Percentiles rank a stretch among this genome's conserved stretches.
phyloP scores from a whole-genome alignment of 306 rosid species.

The Cucurbita moschata region DNA sequence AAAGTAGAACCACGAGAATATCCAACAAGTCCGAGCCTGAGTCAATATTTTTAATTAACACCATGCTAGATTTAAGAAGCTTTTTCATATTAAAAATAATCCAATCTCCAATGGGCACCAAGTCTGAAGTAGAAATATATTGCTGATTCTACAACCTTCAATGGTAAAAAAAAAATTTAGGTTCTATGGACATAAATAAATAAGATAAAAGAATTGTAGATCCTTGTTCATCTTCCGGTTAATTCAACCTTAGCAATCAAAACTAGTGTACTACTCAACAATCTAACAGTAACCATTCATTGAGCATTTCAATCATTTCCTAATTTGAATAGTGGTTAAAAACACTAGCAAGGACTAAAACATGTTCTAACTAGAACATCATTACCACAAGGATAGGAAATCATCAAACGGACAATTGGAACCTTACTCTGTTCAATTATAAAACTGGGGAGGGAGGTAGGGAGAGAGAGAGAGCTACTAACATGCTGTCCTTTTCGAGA shows the following conservation, averaged over 20 bases:
- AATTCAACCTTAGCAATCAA: not conserved
- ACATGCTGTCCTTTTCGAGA: slow-evolving; percentile 96
- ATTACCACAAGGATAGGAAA: not conserved
- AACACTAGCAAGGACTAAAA: not conserved
- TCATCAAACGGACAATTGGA: not conserved
- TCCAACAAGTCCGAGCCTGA: not conserved
- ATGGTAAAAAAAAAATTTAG: too few relatives aligned
- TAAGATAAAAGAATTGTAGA: not conserved
- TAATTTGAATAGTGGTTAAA: not conserved
- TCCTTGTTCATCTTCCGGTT: not conserved
- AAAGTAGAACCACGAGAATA: not conserved
- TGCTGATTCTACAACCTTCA: not conserved
- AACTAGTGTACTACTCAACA: not conserved
- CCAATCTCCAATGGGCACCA: not conserved
- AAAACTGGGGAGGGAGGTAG: not conserved
- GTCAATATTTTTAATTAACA: not conserved
- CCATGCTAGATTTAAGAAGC: not conserved
- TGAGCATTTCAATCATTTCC: not conserved
- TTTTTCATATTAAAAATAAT: not conserved
- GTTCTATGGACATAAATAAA: too few relatives aligned
- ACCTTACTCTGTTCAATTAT: not conserved
- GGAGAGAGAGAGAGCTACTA: slow-evolving; percentile 15
- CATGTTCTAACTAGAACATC: not conserved
- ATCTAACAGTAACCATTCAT: not conserved
- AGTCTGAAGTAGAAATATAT: not conserved